Evolutionary conservation across 352 stramenopile species (phyloP).

Genomic region (Globisporangium radiosum): DNA sequence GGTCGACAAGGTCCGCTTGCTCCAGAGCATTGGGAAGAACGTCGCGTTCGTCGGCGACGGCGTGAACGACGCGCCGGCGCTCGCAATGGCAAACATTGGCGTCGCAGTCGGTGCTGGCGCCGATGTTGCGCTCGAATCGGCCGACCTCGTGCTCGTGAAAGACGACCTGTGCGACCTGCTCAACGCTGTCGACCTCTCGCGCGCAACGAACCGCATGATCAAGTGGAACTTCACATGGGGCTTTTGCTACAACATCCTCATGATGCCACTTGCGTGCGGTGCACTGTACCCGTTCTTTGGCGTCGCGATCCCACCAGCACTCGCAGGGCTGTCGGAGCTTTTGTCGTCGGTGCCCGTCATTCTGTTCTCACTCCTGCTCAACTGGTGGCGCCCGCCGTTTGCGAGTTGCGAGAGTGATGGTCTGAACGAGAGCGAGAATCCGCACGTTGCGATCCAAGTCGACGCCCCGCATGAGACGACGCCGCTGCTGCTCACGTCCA

Average conservation of each 20-base stretch:
- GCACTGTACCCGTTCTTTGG: conserved; percentile 53
- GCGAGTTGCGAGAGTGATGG: conserved; percentile 8
- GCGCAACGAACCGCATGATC: conserved; percentile 59
- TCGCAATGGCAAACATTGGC: conserved; percentile 66
- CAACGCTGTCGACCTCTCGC: conserved; percentile 55
- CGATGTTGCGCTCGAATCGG: conserved; percentile 63
- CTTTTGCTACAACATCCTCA: conserved; percentile 65
- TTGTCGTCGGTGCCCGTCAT: conserved; percentile 76
- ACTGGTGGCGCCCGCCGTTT: conserved; percentile 52
- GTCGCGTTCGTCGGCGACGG: conserved; percentile 75
- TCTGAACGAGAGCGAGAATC: conserved; percentile 10
- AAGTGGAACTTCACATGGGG: conserved; percentile 72
- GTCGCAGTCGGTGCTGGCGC: conserved; percentile 59
- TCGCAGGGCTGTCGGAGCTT: conserved; percentile 67
- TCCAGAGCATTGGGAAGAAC: conserved; percentile 62
- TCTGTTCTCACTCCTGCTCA: conserved; percentile 67
- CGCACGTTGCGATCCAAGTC: conserved; percentile 31
- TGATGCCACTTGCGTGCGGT: conserved; percentile 71
- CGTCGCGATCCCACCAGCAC: conserved; percentile 53
- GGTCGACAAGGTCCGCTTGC: conserved; percentile 60
- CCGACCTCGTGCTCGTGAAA: conserved; percentile 71
- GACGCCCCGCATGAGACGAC: conserved; percentile 22
- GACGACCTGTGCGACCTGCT: conserved; percentile 61
- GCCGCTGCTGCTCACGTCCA: conserved; percentile 20
- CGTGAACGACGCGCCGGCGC: conserved; percentile 61